Conservation (phyloP, 2,329 filamentous ascomycete species). For the Lasiodiplodia hormozganensis region DNA sequence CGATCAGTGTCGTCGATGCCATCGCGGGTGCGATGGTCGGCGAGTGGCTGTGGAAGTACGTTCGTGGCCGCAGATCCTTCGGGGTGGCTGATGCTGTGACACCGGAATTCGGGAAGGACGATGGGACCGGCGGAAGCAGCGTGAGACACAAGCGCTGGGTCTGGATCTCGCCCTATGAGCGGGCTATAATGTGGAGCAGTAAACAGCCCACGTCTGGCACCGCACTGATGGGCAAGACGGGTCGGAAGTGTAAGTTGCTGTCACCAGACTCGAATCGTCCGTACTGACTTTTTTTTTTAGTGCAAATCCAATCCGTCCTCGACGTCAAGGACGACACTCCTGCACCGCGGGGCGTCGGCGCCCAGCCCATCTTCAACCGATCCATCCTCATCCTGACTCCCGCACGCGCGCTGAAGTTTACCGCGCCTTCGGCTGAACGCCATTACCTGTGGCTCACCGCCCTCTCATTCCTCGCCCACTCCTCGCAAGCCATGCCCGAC, state of each 20-base stretch:
- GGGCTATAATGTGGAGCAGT: slow-evolving; percentile 96
- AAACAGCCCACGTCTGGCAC: slow-evolving; percentile 91
- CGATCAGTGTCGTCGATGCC: slow-evolving; percentile 87
- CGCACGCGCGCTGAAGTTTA: slow-evolving; percentile 93
- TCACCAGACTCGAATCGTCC: slow-evolving; percentile 13
- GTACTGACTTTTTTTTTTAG: slow-evolving; percentile 58
- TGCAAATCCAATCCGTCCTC: slow-evolving; percentile 92
- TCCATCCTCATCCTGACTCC: slow-evolving; percentile 96
- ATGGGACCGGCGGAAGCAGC: slow-evolving; percentile 58
- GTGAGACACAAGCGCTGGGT: slow-evolving; percentile 95
- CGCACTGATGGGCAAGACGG: slow-evolving; percentile 90
- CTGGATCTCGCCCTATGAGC: slow-evolving; percentile 96
- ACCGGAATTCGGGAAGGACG: slow-evolving; percentile 53
- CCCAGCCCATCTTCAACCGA: slow-evolving; percentile 75
- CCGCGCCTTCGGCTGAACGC: slow-evolving; percentile 78
- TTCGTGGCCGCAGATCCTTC: slow-evolving; percentile 87
- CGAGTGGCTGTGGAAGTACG: slow-evolving; percentile 95
- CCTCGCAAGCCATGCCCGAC: slow-evolving; percentile 79
- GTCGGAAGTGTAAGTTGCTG: slow-evolving; percentile 81
- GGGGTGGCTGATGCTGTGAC: slow-evolving; percentile 75
- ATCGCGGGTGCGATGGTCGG: slow-evolving; percentile 99
- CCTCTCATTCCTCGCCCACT: slow-evolving; percentile 92
- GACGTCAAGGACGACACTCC: slow-evolving; percentile 96
- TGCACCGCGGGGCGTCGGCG: slow-evolving; percentile 71
- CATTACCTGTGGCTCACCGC: slow-evolving; percentile 96